Evolutionary conservation across 2,329 filamentous ascomycete genomes (phyloP).

Genomic region (Colletotrichum lini): DNA sequence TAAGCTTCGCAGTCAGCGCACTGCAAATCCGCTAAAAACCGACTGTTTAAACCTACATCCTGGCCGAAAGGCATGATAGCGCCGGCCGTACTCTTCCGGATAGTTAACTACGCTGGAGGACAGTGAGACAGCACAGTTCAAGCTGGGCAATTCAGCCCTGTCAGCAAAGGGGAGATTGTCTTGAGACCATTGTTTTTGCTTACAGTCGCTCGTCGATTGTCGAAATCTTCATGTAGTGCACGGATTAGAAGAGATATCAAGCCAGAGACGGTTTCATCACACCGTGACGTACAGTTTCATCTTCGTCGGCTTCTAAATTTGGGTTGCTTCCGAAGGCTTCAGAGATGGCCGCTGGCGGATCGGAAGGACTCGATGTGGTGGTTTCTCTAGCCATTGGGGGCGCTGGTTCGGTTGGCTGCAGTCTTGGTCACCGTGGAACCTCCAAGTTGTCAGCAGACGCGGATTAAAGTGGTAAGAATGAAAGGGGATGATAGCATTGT

Average conservation of each 20-base stretch:
- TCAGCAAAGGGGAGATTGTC: not conserved
- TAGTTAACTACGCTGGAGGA: conserved; percentile 3
- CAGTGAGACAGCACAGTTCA: not conserved
- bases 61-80: not conserved
- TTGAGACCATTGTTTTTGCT: not conserved
- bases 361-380: not conserved
- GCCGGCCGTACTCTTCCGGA: not conserved
- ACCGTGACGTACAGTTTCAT: not conserved
- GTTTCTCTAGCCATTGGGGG: not conserved
- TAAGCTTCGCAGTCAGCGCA: not conserved
- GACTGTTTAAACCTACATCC: not conserved
- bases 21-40: no score
- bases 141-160: not conserved
- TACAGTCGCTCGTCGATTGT: not conserved
- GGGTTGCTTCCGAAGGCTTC: not conserved
- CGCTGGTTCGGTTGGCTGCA: no score
- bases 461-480: no score
- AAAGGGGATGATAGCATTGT: no score
- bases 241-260: not conserved
- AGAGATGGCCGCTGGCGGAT: no score
- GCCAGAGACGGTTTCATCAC: no score
- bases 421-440: no score
- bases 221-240: not conserved
- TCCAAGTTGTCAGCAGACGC: no score
- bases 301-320: not conserved